These are phyloP conservation scores for Pseudohalonectria lignicola DNA, from an alignment of 2,329 filamentous ascomycete species.

Conservation along the genomic window DNA sequence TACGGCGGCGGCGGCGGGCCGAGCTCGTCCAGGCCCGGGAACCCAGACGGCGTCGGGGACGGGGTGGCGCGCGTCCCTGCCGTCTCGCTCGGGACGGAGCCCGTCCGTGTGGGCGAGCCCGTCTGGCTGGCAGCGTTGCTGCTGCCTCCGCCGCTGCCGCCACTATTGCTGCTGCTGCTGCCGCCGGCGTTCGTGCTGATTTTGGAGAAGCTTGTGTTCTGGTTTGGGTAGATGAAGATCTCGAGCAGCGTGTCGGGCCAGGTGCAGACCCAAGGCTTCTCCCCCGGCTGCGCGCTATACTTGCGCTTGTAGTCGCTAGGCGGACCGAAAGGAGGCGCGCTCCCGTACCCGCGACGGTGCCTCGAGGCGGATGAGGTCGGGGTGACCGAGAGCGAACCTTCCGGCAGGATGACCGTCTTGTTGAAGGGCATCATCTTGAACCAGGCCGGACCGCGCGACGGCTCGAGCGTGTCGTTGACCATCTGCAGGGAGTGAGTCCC, in stretches of 20 bases:
- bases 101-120: background rate
- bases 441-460: slow-evolving; percentile 40
- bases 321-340: background rate
- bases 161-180: slow-evolving; percentile 1
- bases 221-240: slow-evolving; percentile 43
- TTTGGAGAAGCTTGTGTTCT: slow-evolving; percentile 30
- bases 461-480: slow-evolving; percentile 40
- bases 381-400: slow-evolving; percentile 22
- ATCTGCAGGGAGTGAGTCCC: slow-evolving; percentile 23
- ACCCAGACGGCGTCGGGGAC: slow-evolving; percentile 6
- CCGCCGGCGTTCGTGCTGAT: slow-evolving; percentile 3
- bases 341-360: background rate
- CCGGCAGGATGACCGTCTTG: slow-evolving; percentile 44
- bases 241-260: slow-evolving; percentile 46
- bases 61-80: background rate
- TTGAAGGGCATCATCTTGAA: slow-evolving; percentile 36
- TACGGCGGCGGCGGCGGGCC: slow-evolving; percentile 23
- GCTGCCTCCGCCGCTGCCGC: slow-evolving; percentile 1
- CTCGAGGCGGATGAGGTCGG: background rate
- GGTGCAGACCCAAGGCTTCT: slow-evolving; percentile 46
- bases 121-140: background rate
- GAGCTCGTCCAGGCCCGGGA: slow-evolving; percentile 3
- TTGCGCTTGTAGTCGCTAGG: slow-evolving; percentile 23
- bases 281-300: slow-evolving; percentile 28
- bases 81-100: background rate